These are phyloP conservation scores for Puccinellia tenuiflora DNA, from an alignment of 176 grass and related monocot species.

Conservation along the genomic window DNA sequence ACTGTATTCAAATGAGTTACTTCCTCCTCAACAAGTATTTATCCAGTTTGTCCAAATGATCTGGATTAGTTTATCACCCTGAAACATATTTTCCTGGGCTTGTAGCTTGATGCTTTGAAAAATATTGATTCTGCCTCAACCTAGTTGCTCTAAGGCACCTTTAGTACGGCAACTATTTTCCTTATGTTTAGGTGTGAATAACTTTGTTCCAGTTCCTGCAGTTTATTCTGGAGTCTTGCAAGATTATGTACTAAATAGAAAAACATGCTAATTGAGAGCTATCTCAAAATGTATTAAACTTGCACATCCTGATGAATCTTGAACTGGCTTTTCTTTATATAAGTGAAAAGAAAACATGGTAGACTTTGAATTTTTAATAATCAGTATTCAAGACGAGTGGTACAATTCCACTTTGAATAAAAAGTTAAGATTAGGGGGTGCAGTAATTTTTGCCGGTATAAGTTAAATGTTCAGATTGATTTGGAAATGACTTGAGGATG, in stretches of 20 bases:
- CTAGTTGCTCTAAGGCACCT: background rate
- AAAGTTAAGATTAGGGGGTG: constrained; percentile 1
- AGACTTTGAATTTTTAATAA: background rate
- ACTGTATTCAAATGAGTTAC: background rate
- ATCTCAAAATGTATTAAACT: background rate
- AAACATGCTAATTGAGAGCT: background rate
- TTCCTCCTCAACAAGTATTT: background rate
- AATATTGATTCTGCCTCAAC: background rate
- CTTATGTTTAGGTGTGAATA: background rate
- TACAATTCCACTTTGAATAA: background rate
- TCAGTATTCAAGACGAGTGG: background rate
- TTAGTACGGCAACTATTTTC: background rate
- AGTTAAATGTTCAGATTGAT: background rate
- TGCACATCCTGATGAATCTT: background rate
- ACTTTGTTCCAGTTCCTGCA: background rate
- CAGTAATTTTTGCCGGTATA: background rate
- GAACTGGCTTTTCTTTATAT: background rate
- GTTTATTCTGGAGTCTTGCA: background rate
- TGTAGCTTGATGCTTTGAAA: background rate
- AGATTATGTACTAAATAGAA: background rate
- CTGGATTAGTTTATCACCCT: background rate
- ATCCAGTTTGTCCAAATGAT: background rate
- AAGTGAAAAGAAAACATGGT: background rate
- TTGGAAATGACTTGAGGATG: background rate
- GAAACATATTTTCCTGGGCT: background rate